A percentile compares a stretch with the other conserved stretches of the same genome.
phyloP scores from a whole-genome alignment of 192 early-diverging fungal species.

The Podila epigama region DNA sequence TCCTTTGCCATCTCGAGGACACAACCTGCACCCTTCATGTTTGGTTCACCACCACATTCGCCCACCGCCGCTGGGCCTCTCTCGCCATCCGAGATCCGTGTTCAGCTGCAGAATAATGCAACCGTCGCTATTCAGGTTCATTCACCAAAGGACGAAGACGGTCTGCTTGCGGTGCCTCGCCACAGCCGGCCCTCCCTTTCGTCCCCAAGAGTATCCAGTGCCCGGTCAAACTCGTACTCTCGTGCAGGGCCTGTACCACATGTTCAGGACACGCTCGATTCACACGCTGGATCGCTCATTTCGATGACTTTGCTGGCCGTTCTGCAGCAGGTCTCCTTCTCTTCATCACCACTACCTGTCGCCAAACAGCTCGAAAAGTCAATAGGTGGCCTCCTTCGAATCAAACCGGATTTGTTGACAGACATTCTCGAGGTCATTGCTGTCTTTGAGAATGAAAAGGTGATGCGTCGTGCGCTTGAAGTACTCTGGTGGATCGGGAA shows the following conservation, averaged over 20 bases:
- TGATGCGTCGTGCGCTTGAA: constrained; percentile 41
- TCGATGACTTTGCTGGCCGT: constrained; percentile 55
- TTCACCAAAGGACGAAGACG: constrained; percentile 37
- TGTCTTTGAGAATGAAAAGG: constrained; percentile 43
- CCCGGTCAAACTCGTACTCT: constrained; percentile 21
- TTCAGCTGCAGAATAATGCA: constrained; percentile 40
- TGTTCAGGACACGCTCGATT: constrained; percentile 46
- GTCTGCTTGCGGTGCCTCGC: constrained; percentile 17
- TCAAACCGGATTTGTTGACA: constrained; percentile 57
- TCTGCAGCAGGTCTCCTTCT: constrained; percentile 55
- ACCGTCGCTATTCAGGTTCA: constrained; percentile 40
- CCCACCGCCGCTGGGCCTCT: neutral
- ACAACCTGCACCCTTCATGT: neutral
- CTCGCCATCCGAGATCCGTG: constrained; percentile 43
- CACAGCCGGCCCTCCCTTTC: neutral
- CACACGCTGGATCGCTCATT: constrained; percentile 57
- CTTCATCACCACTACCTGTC: constrained; percentile 48
- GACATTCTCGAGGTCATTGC: constrained; percentile 64
- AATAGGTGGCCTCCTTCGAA: constrained; percentile 52
- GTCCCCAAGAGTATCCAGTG: constrained; percentile 21
- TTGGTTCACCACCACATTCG: constrained; percentile 7
- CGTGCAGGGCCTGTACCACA: constrained; percentile 3
- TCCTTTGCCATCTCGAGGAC: constrained; percentile 32
- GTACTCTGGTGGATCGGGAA: constrained; percentile 47
- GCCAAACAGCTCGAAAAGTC: constrained; percentile 57